Percentiles rank a stretch among this genome's conserved stretches.
phyloP scores from a whole-genome alignment of 192 early-diverging fungal genomes.

The Chytriomyces confervae region DNA sequence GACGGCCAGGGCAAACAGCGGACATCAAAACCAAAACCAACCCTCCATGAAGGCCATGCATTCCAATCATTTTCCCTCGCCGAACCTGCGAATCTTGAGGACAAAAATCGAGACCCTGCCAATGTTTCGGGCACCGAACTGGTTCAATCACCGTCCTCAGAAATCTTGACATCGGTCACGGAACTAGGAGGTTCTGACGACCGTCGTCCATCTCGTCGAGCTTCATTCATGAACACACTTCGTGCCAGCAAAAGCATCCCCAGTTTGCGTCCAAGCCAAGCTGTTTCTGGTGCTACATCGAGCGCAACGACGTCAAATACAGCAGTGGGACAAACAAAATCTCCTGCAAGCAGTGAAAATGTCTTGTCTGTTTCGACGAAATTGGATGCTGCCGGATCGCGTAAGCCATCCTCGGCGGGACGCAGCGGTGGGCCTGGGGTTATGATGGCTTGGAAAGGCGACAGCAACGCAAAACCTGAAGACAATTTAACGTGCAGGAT shows the following conservation, averaged over 20 bases:
- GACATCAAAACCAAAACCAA: not conserved
- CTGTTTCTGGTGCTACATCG: not conserved
- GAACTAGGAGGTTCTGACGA: not conserved
- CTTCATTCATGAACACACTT: not conserved
- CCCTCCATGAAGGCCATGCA: constrained; percentile 33
- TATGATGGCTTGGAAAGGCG: constrained; percentile 33
- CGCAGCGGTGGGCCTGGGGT: not conserved
- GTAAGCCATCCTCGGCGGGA: not conserved
- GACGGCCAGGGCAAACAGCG: constrained; percentile 7
- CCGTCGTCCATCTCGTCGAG: not conserved
- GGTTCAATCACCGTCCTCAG: not conserved
- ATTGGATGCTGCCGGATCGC: not conserved
- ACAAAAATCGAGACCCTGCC: not conserved
- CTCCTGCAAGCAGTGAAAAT: constrained; percentile 11
- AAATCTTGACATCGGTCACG: not conserved
- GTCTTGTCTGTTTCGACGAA: not conserved
- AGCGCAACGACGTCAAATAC: not conserved
- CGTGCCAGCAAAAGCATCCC: constrained; percentile 16
- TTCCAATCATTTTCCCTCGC: constrained; percentile 12
- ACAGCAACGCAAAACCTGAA: constrained; percentile 20
- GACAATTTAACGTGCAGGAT: constrained; percentile 28
- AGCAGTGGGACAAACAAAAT: not conserved
- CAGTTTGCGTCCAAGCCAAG: not conserved
- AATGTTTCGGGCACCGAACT: not conserved
- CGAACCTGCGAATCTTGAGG: not conserved